Evolutionary conservation across 257 asterid species (phyloP), one percentile per base, ranked within the genome.

Genomic region (Solanum ahanhuiri): DNA sequence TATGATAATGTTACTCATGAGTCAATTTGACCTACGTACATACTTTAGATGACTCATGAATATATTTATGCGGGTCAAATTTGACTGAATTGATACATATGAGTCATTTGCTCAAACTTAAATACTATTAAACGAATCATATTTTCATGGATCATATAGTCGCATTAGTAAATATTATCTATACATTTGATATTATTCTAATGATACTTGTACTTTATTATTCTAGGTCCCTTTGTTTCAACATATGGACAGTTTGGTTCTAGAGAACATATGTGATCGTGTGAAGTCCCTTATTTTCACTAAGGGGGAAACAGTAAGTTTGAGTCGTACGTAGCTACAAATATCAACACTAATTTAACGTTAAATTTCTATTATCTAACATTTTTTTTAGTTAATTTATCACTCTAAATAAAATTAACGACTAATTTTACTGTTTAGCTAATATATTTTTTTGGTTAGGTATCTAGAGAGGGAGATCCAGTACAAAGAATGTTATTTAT

Each of bases 211-310:
- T 7, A 12, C 41, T 45, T 45, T 25, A 12, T 2, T 37, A 60
- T 83, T 58, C 70, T 93, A 96, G 98, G 99, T 97, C 25, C 99
- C 99, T 6, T 81, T 97, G 22, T 97, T 95, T 93, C 99, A 95
- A 84, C 99, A 97, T 86, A 95, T 97, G 98, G 99, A 97, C 83
- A 94, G 89, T 88, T 88, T 97, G 85, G 99, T 97, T 79, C 91
- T 97, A 31, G 99, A 95, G 91, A 95, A 95, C 87, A 94, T 97
- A 9, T 97, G 99, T 60, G 99, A 97, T 63, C 94, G 99, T 25
- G 98, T 97, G 14, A 97, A 94, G 90, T 94, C 99, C 83, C 91
- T 97, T 7, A 95, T 97, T 23, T 97, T 95, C 88, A 94, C 99
- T 0, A 95, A 95, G 89, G 99, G 98, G 34, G 99, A 97, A 93